Base-by-base conservation (phyloP, 805 yeast genomes). In the Kurtzmaniella cleridarum region DNA sequence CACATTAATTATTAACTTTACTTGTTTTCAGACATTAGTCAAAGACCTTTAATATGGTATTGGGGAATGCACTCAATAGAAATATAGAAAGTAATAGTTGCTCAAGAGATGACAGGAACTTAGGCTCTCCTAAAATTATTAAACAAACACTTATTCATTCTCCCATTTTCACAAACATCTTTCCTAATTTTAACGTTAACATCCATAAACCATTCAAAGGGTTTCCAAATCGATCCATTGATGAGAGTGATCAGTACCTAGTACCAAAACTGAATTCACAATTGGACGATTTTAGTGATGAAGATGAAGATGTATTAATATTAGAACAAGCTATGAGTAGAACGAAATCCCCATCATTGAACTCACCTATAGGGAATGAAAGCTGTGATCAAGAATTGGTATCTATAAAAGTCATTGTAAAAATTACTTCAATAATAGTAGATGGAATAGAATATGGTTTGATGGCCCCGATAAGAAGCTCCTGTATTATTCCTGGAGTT, bases 81-180 rank as follows among this genome's bases (percentile, higher is more conserved):
- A 13, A 39, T 46, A 5, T 20, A 20, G 30, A 9, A 13, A 9
- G 5, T 13, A 27, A 27, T 11, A 9, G 14, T 5, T 12, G 10
- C 10, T 12, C 30, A 27, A 27, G 11, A 12, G 30, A 27, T 11
- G 14, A 13, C 14, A 5, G n/a, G 30, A 11, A 11, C 11, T 27
- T 13, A 27, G 11, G 14, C 5, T 9, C 30, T 6, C 11, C n/a
- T n/a, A 6, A 26, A 6, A 62, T 51, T 34, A 40, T 59, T 28
- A 63, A 62, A 43, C 60, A 63, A 41, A 66, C 70, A 10, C 44
- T 73, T n/a, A 47, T 68, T 27, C 60, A 60, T 13, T 64, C 75
- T 13, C 73, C 77, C 2, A 50, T 65, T 1, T 50, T 70, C 23
- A 47, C 51, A 18, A 50, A 55, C 14, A 57, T 72, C 17, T 56